Conservation (phyloP, 352 stramenopile genomes). For the Globisporangium radiosum region DNA sequence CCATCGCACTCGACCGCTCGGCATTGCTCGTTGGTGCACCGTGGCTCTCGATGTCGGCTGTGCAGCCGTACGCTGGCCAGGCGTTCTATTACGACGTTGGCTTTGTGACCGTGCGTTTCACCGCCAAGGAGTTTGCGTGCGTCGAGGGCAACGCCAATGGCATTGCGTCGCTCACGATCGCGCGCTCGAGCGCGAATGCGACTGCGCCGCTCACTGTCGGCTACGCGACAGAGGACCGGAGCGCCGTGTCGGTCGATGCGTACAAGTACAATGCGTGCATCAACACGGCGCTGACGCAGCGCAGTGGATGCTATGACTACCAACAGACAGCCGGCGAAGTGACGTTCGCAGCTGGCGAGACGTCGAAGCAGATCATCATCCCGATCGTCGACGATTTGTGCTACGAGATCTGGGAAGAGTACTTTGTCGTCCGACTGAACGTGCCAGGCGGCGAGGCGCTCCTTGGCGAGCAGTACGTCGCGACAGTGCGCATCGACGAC, state of each 20-base stretch:
- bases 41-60: slow-evolving; percentile 39
- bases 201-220: slow-evolving; percentile 48
- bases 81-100: slow-evolving; percentile 63
- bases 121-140: slow-evolving; percentile 43
- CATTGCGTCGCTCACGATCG: slow-evolving; percentile 54
- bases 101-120: slow-evolving; percentile 55
- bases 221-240: slow-evolving; percentile 76
- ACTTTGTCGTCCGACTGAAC: slow-evolving; percentile 89
- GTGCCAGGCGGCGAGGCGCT: slow-evolving; percentile 87
- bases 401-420: slow-evolving; percentile 82
- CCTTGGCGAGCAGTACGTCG: slow-evolving; percentile 87
- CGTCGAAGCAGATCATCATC: slow-evolving; percentile 82
- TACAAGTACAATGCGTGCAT: slow-evolving; percentile 56
- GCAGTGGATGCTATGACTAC: slow-evolving; percentile 64
- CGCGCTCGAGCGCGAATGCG: slow-evolving; percentile 31
- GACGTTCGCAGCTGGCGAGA: slow-evolving; percentile 86
- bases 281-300: slow-evolving; percentile 44
- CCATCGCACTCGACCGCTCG: slow-evolving; percentile 44
- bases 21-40: slow-evolving; percentile 54
- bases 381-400: slow-evolving; percentile 94
- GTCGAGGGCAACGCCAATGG: slow-evolving; percentile 54
- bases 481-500: slow-evolving; percentile 89
- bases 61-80: slow-evolving; percentile 35
- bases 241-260: slow-evolving; percentile 42
- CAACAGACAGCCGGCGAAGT: slow-evolving; percentile 77